phyloP scores from a whole-genome alignment of 345 rosid species.

The Moricandia moricandioides region DNA sequence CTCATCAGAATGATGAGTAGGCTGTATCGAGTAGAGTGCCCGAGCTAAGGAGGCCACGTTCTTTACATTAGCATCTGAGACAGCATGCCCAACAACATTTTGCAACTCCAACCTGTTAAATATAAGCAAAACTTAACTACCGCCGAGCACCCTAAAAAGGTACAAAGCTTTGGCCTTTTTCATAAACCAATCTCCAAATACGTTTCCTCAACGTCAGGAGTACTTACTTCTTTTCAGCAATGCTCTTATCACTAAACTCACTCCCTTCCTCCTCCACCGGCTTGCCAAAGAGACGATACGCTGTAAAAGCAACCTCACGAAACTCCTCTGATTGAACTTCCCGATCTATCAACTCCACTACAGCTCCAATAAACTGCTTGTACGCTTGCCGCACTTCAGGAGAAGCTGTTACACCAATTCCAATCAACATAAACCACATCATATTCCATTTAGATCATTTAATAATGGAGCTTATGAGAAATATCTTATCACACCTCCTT shows the following conservation, averaged over 20 bases:
- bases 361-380: slow-evolving; percentile 72
- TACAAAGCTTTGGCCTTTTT: slow-evolving; percentile 10
- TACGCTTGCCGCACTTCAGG: slow-evolving; percentile 75
- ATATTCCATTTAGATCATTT: neutral
- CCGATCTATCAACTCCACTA: slow-evolving; percentile 68
- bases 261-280: slow-evolving; percentile 46
- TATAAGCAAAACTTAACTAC: slow-evolving; percentile 2
- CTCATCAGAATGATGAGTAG: slow-evolving; percentile 43
- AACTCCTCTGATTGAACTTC: slow-evolving; percentile 84
- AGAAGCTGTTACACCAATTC: slow-evolving; percentile 57
- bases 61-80: slow-evolving; percentile 47
- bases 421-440: neutral
- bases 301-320: slow-evolving; percentile 61
- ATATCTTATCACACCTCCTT: slow-evolving; percentile 58
- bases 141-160: neutral
- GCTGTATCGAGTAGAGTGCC: slow-evolving; percentile 60
- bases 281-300: slow-evolving; percentile 50
- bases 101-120: slow-evolving; percentile 69
- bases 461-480: neutral
- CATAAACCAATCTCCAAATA: neutral
- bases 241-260: slow-evolving; percentile 24
- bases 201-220: neutral
- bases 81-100: slow-evolving; percentile 62
- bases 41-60: slow-evolving; percentile 58
- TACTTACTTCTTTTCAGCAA: slow-evolving; percentile 44